These are phyloP conservation scores for Apocynum venetum DNA, from an alignment of 257 asterid species.

Conservation along the genomic window DNA sequence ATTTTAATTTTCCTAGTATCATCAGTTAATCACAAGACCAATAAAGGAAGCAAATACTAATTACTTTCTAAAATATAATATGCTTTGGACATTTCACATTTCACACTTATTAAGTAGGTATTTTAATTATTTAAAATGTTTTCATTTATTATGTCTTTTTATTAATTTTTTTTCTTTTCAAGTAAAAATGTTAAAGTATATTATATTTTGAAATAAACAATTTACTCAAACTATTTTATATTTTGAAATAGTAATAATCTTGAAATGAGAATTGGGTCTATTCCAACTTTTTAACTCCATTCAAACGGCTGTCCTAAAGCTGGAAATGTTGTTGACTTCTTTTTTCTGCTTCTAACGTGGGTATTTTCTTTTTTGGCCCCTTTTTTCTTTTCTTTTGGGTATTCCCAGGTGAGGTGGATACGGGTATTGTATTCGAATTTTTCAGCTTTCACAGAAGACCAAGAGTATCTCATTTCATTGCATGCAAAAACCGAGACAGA, in stretches of 20 bases:
- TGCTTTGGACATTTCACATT: too few relatives aligned
- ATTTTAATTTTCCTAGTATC: slow-evolving; percentile 32
- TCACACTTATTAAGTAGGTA: too few relatives aligned
- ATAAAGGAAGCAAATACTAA: neutral
- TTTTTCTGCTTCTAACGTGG: too few relatives aligned
- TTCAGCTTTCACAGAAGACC: slow-evolving; percentile 61
- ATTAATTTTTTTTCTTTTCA: too few relatives aligned
- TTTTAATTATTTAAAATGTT: too few relatives aligned
- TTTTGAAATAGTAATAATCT: too few relatives aligned
- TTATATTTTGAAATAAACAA: too few relatives aligned
- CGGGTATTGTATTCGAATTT: slow-evolving; percentile 67
- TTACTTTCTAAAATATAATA: neutral
- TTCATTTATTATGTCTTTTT: too few relatives aligned
- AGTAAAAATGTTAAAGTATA: too few relatives aligned
- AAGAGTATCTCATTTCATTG: slow-evolving; percentile 60
- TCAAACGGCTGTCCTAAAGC: slow-evolving; percentile 26
- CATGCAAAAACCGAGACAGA: slow-evolving; percentile 34
- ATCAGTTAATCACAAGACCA: slow-evolving; percentile 38
- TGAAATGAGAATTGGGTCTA: slow-evolving; percentile 25
- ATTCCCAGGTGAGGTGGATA: slow-evolving; percentile 72
- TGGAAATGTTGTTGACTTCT: slow-evolving; percentile 30
- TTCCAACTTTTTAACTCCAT: slow-evolving; percentile 18
- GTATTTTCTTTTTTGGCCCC: neutral
- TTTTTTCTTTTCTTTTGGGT: neutral
- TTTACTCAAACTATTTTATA: too few relatives aligned